Conservation (phyloP, 306 rosid species). For the Hippophae gyantsensis region DNA sequence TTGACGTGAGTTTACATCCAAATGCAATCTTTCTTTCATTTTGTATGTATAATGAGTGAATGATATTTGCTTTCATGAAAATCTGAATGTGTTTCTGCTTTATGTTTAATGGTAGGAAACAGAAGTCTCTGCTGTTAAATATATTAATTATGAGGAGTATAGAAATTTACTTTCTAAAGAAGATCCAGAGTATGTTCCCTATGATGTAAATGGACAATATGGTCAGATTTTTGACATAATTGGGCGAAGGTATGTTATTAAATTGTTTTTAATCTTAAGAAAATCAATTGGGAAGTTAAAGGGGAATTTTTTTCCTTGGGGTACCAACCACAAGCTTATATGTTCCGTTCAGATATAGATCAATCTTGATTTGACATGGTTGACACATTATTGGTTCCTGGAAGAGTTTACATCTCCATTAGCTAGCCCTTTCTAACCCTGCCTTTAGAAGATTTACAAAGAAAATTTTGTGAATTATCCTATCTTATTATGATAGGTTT, state of each 20-base stretch:
- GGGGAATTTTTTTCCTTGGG: no score
- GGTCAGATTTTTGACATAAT: slow-evolving; percentile 74
- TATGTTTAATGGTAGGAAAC: slow-evolving; percentile 51
- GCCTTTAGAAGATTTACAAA: no score
- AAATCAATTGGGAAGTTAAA: not conserved
- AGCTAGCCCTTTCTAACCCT: no score
- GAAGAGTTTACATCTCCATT: no score
- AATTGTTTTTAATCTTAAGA: not conserved
- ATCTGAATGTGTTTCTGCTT: slow-evolving; percentile 11
- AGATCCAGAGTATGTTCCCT: slow-evolving; percentile 67
- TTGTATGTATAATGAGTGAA: not conserved
- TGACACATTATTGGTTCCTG: no score
- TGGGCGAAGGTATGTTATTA: slow-evolving; percentile 45
- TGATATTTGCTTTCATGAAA: not conserved
- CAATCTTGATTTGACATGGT: no score
- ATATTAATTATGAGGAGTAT: slow-evolving; percentile 63
- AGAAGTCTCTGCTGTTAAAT: slow-evolving; percentile 93
- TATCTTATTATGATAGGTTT: no score
- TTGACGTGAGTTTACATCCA: no score
- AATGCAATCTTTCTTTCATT: not conserved
- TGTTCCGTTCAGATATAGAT: no score
- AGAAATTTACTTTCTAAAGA: slow-evolving; percentile 50
- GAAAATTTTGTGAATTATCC: no score
- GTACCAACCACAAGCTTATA: no score
- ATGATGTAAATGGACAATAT: slow-evolving; percentile 65